Percentiles rank a stretch among this genome's conserved stretches.
Conservation (phyloP, 805 yeast genomes). For the Phaffomyces thermotolerans region DNA sequence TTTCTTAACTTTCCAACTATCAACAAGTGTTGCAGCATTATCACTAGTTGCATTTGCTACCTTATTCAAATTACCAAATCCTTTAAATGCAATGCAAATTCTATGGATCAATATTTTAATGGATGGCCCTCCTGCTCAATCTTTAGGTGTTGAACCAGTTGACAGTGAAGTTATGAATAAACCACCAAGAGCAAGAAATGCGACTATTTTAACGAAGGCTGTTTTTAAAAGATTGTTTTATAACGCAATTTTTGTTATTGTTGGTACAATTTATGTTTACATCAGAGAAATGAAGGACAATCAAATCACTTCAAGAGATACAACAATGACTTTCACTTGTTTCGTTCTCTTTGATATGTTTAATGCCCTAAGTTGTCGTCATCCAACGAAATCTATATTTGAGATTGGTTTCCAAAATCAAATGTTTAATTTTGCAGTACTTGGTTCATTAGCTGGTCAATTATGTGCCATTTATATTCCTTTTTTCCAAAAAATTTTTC, state of each 20-base stretch:
- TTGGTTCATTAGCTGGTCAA: conserved; percentile 84
- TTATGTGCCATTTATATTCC: conserved; percentile 90
- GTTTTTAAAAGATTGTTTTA: conserved; percentile 68
- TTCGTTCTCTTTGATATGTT: conserved; percentile 95
- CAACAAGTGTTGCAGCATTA: conserved; percentile 93
- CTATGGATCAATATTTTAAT: conserved; percentile 94
- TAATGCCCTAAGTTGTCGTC: conserved; percentile 92
- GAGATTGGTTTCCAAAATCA: conserved; percentile 73
- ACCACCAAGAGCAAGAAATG: conserved; percentile 91
- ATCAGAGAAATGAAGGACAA: conserved; percentile 80
- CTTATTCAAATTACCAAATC: conserved; percentile 81
- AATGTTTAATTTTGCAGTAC: conserved; percentile 92
- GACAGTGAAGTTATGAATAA: conserved; percentile 92
- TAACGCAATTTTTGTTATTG: conserved; percentile 65
- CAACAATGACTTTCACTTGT: conserved; percentile 98
- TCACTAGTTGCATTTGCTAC: conserved; percentile 85
- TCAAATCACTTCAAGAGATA: conserved; percentile 84
- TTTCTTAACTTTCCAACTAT: conserved; percentile 89
- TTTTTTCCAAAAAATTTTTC: conserved; percentile 86
- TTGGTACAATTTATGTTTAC: conserved; percentile 88
- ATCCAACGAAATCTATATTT: conserved; percentile 74
- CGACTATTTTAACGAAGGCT: conserved; percentile 66
- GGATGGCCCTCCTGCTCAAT: conserved; percentile 99
- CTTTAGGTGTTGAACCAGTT: conserved; percentile 94
- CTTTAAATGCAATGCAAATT: conserved; percentile 96